These are phyloP conservation scores for Cercospora nicotianae DNA, from an alignment of 2,329 filamentous ascomycete genomes.

Conservation along the genomic window DNA sequence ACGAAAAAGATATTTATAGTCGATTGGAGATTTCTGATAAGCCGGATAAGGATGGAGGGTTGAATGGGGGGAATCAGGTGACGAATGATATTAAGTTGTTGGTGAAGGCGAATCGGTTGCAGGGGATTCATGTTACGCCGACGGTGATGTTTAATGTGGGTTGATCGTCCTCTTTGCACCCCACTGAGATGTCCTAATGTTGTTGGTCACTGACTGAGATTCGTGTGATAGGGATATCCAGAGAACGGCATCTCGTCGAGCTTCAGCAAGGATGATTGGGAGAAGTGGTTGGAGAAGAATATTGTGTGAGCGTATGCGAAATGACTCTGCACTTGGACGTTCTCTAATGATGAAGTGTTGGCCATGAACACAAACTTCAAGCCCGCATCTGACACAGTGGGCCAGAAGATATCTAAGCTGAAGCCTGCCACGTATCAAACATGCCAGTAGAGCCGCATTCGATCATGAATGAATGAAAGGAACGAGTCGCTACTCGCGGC, in stretches of 20 bases:
- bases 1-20: slow-evolving; percentile 67
- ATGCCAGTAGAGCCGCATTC: neutral
- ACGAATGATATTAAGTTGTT: slow-evolving; percentile 75
- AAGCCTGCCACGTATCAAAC: neutral
- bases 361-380: neutral
- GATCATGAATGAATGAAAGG: neutral
- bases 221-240: slow-evolving; percentile 58
- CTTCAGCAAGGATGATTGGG: slow-evolving; percentile 80
- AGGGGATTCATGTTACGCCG: slow-evolving; percentile 86
- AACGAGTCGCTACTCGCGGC: neutral
- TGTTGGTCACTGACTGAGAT: slow-evolving; percentile 21
- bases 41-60: slow-evolving; percentile 62
- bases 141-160: slow-evolving; percentile 79
- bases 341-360: neutral
- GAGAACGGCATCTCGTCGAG: slow-evolving; percentile 75
- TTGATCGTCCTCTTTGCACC: neutral
- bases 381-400: neutral
- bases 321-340: neutral
- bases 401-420: neutral
- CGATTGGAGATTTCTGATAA: slow-evolving; percentile 69
- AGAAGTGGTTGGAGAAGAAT: slow-evolving; percentile 74
- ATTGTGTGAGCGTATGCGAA: slow-evolving; percentile 47
- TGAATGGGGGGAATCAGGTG: slow-evolving; percentile 79
- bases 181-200: no score
- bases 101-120: slow-evolving; percentile 60